Percentiles rank a stretch among this genome's conserved stretches.
Conservation (phyloP, 2,329 filamentous ascomycete genomes). For the Aspergillus sp. region DNA sequence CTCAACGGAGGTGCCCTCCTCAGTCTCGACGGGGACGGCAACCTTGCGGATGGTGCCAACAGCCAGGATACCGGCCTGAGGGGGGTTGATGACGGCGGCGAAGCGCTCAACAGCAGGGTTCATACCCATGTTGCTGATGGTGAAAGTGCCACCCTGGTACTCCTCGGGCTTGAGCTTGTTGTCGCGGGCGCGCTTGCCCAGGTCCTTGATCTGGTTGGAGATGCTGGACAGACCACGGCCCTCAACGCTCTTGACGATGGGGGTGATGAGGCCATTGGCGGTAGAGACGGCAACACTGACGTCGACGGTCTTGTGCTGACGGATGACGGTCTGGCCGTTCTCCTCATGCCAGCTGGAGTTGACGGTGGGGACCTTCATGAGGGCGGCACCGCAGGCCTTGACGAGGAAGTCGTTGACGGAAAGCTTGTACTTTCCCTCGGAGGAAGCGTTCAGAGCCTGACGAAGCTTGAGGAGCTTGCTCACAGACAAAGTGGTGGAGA, state of each 20-base stretch:
- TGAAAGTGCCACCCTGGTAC: constrained; percentile 98
- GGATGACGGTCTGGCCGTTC: constrained; percentile 76
- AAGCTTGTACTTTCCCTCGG: constrained; percentile 95
- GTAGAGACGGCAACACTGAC: constrained; percentile 96
- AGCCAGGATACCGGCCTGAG: constrained; percentile 91
- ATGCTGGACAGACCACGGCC: constrained; percentile 84
- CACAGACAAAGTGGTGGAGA: constrained; percentile 87
- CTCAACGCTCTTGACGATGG: constrained; percentile 89
- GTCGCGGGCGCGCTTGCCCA: constrained; percentile 92
- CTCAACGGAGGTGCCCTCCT: constrained; percentile 77
- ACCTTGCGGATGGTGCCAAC: constrained; percentile 97
- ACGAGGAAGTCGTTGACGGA: constrained; percentile 99
- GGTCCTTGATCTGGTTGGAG: constrained; percentile 87
- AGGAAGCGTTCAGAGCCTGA: constrained; percentile 82
- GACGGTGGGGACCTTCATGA: constrained; percentile 89
- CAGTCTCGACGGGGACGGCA: constrained; percentile 78
- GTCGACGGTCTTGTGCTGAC: constrained; percentile 89
- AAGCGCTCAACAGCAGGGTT: constrained; percentile 95
- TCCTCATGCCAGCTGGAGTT: constrained; percentile 91
- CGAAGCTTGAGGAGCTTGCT: constrained; percentile 95
- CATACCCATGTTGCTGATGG: constrained; percentile 99
- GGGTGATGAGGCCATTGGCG: constrained; percentile 91
- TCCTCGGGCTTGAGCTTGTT: constrained; percentile 99
- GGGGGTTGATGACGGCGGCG: constrained; percentile 98
- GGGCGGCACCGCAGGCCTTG: constrained; percentile 88